Conservation (phyloP, 768 basidiomycete species). For the Lactarius quietus region DNA sequence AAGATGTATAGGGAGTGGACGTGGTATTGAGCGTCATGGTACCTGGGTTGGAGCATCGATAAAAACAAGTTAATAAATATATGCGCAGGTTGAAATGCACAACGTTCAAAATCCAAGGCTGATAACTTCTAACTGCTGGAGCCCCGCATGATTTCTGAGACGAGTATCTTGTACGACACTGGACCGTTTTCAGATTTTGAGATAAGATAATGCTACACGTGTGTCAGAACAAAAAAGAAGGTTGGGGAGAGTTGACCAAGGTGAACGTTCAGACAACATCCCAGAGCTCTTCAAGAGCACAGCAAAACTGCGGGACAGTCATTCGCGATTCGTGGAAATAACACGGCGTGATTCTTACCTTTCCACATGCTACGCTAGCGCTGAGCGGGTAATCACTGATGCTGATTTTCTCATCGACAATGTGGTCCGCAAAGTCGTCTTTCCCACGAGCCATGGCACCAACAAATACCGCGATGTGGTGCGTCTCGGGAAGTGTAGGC, state of each 20-base stretch:
- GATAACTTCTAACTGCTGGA: neutral
- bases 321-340: neutral
- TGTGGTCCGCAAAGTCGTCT: constrained; percentile 94
- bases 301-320: constrained; percentile 62
- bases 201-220: constrained; percentile 13
- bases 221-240: neutral
- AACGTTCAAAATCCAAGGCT: constrained; percentile 17
- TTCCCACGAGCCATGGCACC: constrained; percentile 97
- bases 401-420: constrained; percentile 94
- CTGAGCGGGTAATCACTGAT: constrained; percentile 93
- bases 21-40: constrained; percentile 1
- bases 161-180: neutral
- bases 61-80: constrained; percentile 17
- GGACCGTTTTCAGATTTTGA: neutral
- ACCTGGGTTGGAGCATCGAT: constrained; percentile 6
- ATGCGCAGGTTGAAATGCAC: constrained; percentile 35
- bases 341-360: constrained; percentile 51
- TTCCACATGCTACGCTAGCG: constrained; percentile 94
- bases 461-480: constrained; percentile 91
- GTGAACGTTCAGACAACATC: constrained; percentile 64
- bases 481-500: constrained; percentile 79
- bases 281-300: constrained; percentile 92
- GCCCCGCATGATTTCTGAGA: neutral
- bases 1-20: neutral
- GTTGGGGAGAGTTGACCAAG: neutral